phyloP scores from a whole-genome alignment of 305 asterid species.

The Coffea humblotiana region DNA sequence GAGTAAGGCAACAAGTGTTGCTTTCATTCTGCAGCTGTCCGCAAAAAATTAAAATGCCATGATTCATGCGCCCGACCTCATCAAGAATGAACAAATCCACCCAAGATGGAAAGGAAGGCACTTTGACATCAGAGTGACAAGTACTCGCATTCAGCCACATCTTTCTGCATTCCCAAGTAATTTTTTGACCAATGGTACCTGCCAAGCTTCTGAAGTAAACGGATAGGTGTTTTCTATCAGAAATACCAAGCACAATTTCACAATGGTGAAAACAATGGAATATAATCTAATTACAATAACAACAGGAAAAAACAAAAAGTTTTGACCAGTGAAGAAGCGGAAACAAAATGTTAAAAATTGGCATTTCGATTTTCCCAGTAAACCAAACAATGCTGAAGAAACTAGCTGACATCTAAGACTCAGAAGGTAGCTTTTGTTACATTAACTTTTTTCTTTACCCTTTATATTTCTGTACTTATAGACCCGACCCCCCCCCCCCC shows the following conservation, averaged over 20 bases:
- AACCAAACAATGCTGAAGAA: neutral
- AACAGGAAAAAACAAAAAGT: neutral
- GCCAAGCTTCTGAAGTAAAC: neutral
- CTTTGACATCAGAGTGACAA: constrained; percentile 17
- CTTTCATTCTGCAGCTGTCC: constrained; percentile 22
- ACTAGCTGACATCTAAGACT: neutral
- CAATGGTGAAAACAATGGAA: neutral
- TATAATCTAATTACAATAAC: neutral
- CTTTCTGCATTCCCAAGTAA: constrained; percentile 30
- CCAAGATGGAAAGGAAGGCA: constrained; percentile 3
- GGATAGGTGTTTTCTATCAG: neutral
- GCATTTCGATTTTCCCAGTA: neutral
- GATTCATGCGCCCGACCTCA: constrained; percentile 16
- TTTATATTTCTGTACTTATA: too few species aligned
- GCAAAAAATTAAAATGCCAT: constrained; percentile 9
- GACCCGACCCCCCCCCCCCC: too few species aligned
- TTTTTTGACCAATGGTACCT: neutral
- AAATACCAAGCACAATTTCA: neutral
- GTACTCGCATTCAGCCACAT: constrained; percentile 21
- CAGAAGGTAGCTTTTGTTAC: neutral
- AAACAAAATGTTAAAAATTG: too few species aligned
- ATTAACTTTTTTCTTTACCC: too few species aligned
- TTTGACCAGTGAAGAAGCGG: neutral
- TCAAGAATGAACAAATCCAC: constrained; percentile 2
- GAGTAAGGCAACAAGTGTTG: constrained; percentile 1